These are phyloP conservation scores for Pythium rishiriense DNA, from an alignment of 352 stramenopile genomes.

Conservation along the genomic window DNA sequence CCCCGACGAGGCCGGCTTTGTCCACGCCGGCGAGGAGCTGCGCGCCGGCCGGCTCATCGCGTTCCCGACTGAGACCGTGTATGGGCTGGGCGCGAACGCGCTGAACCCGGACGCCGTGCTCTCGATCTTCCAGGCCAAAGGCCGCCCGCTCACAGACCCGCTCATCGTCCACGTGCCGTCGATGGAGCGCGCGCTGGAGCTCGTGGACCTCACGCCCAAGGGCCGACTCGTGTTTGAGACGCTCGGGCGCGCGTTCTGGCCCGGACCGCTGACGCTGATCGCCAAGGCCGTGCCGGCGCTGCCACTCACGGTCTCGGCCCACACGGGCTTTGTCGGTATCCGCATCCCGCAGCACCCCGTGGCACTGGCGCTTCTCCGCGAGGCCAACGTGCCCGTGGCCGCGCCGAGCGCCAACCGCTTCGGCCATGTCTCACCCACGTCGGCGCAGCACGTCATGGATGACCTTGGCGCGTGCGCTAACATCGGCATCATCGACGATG, in stretches of 20 bases:
- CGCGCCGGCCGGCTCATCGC: slow-evolving; percentile 80
- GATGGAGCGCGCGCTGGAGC: slow-evolving; percentile 79
- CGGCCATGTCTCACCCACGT: slow-evolving; percentile 97
- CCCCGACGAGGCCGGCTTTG: slow-evolving; percentile 47
- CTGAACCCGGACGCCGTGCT: slow-evolving; percentile 92
- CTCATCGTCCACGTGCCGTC: slow-evolving; percentile 98
- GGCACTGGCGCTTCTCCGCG: slow-evolving; percentile 87
- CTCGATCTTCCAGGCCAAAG: slow-evolving; percentile 97
- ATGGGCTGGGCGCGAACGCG: slow-evolving; percentile 97
- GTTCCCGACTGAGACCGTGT: slow-evolving; percentile 99
- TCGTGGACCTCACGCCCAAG: slow-evolving; percentile 84
- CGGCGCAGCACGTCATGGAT: slow-evolving; percentile 95
- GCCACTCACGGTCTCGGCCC: slow-evolving; percentile 85
- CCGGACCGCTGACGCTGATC: slow-evolving; percentile 97
- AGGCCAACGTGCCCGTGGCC: slow-evolving; percentile 93
- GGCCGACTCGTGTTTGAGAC: slow-evolving; percentile 74
- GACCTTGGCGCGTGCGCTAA: slow-evolving; percentile 93
- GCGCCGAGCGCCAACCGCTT: slow-evolving; percentile 99
- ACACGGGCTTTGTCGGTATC: slow-evolving; percentile 97
- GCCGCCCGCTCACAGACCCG: slow-evolving; percentile 95
- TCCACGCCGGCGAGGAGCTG: slow-evolving; percentile 62
- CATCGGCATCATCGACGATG: slow-evolving; percentile 83
- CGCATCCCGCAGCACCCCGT: slow-evolving; percentile 94
- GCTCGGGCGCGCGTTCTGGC: slow-evolving; percentile 94
- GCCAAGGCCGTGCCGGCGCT: slow-evolving; percentile 87